Base-by-base conservation (phyloP, 2,329 filamentous ascomycete genomes). In the Simplicillium aogashimaense region DNA sequence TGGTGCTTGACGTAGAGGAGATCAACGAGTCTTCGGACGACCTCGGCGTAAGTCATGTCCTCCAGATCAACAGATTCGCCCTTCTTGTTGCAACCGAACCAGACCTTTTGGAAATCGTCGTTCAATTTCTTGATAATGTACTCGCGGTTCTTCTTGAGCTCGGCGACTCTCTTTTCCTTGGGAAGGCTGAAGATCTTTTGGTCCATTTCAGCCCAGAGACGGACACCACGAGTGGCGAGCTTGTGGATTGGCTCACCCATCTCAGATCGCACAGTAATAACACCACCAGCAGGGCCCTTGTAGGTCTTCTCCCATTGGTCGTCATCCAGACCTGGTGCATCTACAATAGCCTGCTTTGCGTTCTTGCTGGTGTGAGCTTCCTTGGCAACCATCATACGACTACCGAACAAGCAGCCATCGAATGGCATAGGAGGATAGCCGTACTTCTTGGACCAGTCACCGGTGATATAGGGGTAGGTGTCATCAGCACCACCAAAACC, bases 181-280 rank as follows among this genome's bases (percentile, higher is more conserved):
- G 95, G 89, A 37, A 98, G 70, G 57, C 80, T 84, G 71, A 98
- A 98, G 55, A 98, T 97, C 67, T 94, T 95, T 63, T 94, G 78
- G 57, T 98, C 92, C 88, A 98, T 95, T 67, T 98, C 94, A 37
- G 88, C 83, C 92, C 92, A 98, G 72, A 98, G 95, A 40, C 78
- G 72, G 36, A 98, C 89, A 75, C 92, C 92, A 43, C 94, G 84
- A 37, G 92, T 98, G 13, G 92, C 94, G 44, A 98, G 78, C 70
- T 98, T 98, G 72, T 98, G 92, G 46, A 98, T 98, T 6, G 92
- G 94, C 71, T 98, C 92, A 35, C 92, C 94, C 94, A 98, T 98
- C 66, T 98, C 92, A 1, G 92, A 98, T 48, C 88, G 80, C 37
- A 98, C 92, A 20, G 92, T 98, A 53, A 98, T 90, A 47, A 98